Evolutionary conservation across 2,329 filamentous ascomycete genomes (phyloP).

Genomic region (Pseudocercospora crystallina): DNA sequence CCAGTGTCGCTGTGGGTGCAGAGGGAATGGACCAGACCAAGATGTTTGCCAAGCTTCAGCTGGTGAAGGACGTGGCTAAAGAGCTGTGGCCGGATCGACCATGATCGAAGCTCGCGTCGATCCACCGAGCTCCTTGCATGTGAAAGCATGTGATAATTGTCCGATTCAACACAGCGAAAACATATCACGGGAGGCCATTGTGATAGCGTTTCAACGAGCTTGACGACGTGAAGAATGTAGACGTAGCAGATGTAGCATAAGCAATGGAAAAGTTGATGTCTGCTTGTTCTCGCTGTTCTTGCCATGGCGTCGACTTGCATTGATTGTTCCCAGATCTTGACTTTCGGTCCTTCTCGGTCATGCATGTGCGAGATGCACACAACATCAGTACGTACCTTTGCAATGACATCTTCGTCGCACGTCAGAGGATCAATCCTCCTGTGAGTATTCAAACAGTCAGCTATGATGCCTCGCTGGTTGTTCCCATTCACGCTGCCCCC

Average conservation of each 20-base stretch:
- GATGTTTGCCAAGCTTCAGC: conserved; percentile 40
- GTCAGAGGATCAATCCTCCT: too few species aligned
- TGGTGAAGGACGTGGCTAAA: conserved; percentile 38
- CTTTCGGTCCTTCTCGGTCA: too few species aligned
- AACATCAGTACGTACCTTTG: too few species aligned
- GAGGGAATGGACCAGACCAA: conserved; percentile 40
- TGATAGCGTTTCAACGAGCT: background rate
- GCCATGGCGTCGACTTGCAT: too few species aligned
- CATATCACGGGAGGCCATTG: background rate
- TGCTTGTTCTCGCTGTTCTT: too few species aligned
- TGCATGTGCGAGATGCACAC: too few species aligned
- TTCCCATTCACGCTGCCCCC: too few species aligned
- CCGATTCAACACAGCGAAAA: conserved; percentile 8
- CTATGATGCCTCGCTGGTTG: too few species aligned
- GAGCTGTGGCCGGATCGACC: conserved; percentile 38
- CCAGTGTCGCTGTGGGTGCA: conserved; percentile 37
- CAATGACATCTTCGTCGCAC: too few species aligned
- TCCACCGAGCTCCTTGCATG: background rate
- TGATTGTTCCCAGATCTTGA: too few species aligned
- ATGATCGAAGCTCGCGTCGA: conserved; percentile 14
- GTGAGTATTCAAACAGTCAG: too few species aligned
- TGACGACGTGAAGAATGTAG: background rate
- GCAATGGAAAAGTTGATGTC: too few species aligned
- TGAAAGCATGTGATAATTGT: background rate
- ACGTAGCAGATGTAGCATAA: background rate